These are phyloP conservation scores for Pseudocercospora fuligena DNA, from an alignment of 2,329 filamentous ascomycete genomes.

Conservation along the genomic window DNA sequence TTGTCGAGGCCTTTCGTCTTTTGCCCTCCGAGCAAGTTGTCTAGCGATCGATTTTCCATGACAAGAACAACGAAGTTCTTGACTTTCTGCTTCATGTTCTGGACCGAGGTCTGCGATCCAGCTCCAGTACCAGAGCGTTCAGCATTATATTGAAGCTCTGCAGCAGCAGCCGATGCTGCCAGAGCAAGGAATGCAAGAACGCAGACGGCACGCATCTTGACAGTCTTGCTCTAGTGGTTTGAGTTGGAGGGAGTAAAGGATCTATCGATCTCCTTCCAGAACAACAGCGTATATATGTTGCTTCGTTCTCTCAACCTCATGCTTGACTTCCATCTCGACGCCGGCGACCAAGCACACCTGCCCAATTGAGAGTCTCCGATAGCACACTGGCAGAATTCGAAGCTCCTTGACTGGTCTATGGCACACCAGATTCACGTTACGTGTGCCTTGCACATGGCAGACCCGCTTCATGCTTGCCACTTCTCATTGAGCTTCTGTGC, in stretches of 20 bases:
- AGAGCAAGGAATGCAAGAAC: not conserved
- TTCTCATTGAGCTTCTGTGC: not conserved
- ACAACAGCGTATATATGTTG: too few species aligned
- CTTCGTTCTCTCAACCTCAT: not conserved
- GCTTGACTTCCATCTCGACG: not conserved
- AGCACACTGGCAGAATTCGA: not conserved
- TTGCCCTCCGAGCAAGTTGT: constrained; percentile 45
- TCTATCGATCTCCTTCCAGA: too few species aligned
- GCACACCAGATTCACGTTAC: not conserved
- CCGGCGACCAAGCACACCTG: not conserved
- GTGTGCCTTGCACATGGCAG: not conserved
- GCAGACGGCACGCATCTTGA: not conserved
- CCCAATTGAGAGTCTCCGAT: not conserved
- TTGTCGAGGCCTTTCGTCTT: constrained; percentile 18
- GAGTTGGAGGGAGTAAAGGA: too few species aligned
- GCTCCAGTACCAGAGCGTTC: not conserved
- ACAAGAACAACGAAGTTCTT: constrained; percentile 32
- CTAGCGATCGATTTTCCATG: constrained; percentile 48
- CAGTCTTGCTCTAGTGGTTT: not conserved
- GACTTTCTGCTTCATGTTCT: constrained; percentile 2
- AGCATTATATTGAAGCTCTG: not conserved
- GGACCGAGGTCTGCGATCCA: not conserved
- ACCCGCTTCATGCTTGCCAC: not conserved
- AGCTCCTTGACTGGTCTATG: not conserved
- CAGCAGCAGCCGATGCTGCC: not conserved